A percentile compares a stretch with the other conserved stretches of the same genome.
phyloP scores from a whole-genome alignment of 768 basidiomycete genomes.

The Rhizopogon rudus region DNA sequence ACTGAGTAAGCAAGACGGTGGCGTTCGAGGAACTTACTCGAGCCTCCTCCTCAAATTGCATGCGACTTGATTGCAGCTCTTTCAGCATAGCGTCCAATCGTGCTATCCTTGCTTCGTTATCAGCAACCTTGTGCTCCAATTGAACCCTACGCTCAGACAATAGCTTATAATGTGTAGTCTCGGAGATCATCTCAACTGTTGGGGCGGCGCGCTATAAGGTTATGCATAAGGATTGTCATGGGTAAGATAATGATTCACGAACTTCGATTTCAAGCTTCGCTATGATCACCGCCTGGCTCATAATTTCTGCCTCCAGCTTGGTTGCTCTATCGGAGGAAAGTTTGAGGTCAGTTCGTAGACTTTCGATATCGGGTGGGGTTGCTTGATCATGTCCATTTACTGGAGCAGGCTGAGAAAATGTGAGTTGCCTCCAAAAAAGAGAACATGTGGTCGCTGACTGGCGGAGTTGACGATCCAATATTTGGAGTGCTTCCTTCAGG shows the following conservation, averaged over 20 bases:
- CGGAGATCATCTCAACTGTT: conserved; percentile 40
- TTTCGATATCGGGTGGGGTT: conserved; percentile 38
- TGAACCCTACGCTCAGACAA: conserved; percentile 50
- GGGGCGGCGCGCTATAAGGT: conserved; percentile 13
- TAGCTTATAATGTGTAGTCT: conserved; percentile 49
- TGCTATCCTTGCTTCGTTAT: conserved; percentile 32
- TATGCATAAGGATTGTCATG: conserved; percentile 27
- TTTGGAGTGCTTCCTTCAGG: conserved; percentile 39
- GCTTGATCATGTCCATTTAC: conserved; percentile 35
- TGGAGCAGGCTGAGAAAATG: conserved; percentile 36
- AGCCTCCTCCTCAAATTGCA: conserved; percentile 41
- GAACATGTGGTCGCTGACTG: conserved; percentile 57
- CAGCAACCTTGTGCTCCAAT: conserved; percentile 38
- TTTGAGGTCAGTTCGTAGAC: conserved; percentile 22
- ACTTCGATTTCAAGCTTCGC: conserved; percentile 43
- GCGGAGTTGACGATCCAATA: conserved; percentile 56
- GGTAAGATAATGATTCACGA: conserved; percentile 8
- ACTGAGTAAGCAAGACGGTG: conserved; percentile 9
- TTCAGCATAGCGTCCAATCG: conserved; percentile 42
- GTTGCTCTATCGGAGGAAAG: conserved; percentile 38
- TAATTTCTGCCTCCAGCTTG: conserved; percentile 43
- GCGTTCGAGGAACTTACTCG: conserved; percentile 32
- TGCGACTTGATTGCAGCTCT: conserved; percentile 32
- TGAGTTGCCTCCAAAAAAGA: conserved; percentile 27
- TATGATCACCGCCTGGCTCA: conserved; percentile 41